Evolutionary conservation across 306 rosid genomes (phyloP).

Genomic region (Carpinus fangiana): DNA sequence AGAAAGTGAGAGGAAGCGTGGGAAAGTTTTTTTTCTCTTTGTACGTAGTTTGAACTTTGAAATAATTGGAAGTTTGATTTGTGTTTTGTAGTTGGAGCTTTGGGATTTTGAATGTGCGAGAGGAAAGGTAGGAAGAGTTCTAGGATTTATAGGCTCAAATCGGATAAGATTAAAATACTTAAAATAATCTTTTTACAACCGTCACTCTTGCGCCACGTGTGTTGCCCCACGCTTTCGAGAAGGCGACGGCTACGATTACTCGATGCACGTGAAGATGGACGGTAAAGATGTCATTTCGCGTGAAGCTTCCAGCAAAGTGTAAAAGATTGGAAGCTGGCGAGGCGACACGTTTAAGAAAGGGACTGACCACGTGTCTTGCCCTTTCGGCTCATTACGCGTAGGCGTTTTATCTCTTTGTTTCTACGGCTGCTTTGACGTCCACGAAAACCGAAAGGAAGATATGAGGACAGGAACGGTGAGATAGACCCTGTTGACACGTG

Average conservation of each 20-base stretch:
- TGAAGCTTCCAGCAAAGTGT: constrained; percentile 15
- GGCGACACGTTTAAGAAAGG: constrained; percentile 12
- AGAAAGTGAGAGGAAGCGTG: neutral
- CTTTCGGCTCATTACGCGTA: neutral
- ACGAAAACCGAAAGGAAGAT: neutral
- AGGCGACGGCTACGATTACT: constrained; percentile 51
- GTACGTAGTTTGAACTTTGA: neutral
- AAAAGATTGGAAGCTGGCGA: neutral
- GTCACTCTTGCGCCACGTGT: constrained; percentile 33
- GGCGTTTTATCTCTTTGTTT: neutral
- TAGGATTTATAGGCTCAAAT: constrained; percentile 31
- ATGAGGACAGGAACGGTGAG: neutral
- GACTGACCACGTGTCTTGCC: neutral
- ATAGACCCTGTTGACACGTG: neutral
- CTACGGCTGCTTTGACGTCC: constrained; percentile 22
- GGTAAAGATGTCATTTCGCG: constrained; percentile 23
- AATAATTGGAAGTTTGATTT: neutral
- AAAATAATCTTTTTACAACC: constrained; percentile 28
- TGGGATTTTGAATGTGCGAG: neutral
- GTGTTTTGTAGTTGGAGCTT: neutral
- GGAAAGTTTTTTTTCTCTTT: neutral
- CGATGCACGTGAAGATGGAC: constrained; percentile 32
- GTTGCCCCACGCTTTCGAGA: constrained; percentile 15
- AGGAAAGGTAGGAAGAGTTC: neutral
- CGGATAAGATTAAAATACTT: constrained; percentile 46